These are phyloP conservation scores for Nemania sp. DNA, from an alignment of 2,329 filamentous ascomycete species.

Conservation along the genomic window DNA sequence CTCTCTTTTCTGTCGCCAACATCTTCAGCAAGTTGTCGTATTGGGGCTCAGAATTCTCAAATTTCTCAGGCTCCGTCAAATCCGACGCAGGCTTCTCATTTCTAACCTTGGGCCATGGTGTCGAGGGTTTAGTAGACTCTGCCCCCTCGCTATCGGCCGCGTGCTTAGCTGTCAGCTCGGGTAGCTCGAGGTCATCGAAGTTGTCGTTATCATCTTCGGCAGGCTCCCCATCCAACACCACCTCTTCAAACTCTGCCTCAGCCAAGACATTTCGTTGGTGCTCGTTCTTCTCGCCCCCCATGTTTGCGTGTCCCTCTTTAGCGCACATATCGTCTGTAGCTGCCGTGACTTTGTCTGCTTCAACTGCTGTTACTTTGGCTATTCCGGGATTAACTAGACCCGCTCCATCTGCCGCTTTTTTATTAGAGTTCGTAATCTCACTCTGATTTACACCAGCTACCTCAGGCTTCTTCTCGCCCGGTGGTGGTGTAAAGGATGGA, in stretches of 20 bases:
- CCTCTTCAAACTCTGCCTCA: not conserved
- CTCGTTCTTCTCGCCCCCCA: not conserved
- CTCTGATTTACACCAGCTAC: not conserved
- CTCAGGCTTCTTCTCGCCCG: not conserved
- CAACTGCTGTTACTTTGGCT: not conserved
- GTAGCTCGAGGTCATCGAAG: constrained; percentile 6
- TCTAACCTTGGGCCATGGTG: not conserved
- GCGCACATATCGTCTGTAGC: not conserved
- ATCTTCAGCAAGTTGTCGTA: constrained; percentile 12
- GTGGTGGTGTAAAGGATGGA: not conserved
- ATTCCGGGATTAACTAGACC: not conserved
- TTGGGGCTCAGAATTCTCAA: not conserved
- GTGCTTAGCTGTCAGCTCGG: not conserved
- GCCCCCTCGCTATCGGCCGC: not conserved
- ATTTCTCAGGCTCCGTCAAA: not conserved
- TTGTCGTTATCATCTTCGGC: not conserved
- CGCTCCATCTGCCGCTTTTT: not conserved
- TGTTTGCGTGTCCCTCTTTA: not conserved
- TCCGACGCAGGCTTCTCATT: not conserved
- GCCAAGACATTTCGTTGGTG: not conserved
- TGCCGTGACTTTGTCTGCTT: not conserved
- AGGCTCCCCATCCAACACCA: too few relatives aligned
- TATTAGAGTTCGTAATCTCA: not conserved
- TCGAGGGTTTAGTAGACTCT: not conserved
- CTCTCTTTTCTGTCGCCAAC: not conserved